Base-by-base conservation (phyloP, 257 asterid species). In the Thymus mandschuricus region DNA sequence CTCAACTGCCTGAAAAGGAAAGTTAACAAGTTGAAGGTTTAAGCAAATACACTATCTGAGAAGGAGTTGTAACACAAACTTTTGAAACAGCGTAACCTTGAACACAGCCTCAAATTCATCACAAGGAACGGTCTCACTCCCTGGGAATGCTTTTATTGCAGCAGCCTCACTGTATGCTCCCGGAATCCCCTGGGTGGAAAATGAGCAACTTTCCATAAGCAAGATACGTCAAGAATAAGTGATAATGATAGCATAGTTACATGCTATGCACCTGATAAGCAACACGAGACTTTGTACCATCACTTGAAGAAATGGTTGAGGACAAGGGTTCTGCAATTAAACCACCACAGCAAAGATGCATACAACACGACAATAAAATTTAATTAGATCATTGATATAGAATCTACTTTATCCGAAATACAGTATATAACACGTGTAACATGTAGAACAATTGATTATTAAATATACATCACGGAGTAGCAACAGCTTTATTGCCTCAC, bases 151-250 rank as follows among this genome's bases (percentile, higher is more conserved):
- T 86, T 89, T 89, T 59, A 89, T 76, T 10, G 99, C 99, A 69
- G 99, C 99, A 70, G 84, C 81, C 81, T 94, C 96, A 68, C 99
- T 88, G 65, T 89, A 94, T 11, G 99, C 90, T 41, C 99, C 99
- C 8, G 97, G 95, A 79, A 66, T 54, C 64, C 98, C 99, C 98
- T 91, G n/a, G 45, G 51, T 50, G 68, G 49, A 31, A 61, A 2
- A 44, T 7, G 66, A 75, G 48, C 5, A 64, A 78, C 30, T 41
- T 70, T 44, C 52, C 68, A 2, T 48, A 71, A 80, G 80, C 29
- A 41, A 65, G 64, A 21, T 38, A 4, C 3, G 68, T 1, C 8
- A 59, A 57, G 61, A 44, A 33, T 5, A 43, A 8, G 49, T 7
- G n/a, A 60, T 44, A 40, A 40, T 57, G 33, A 60, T 12, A 44